phyloP scores from a whole-genome alignment of 805 yeast species.

The Yamadazyma sp. region DNA sequence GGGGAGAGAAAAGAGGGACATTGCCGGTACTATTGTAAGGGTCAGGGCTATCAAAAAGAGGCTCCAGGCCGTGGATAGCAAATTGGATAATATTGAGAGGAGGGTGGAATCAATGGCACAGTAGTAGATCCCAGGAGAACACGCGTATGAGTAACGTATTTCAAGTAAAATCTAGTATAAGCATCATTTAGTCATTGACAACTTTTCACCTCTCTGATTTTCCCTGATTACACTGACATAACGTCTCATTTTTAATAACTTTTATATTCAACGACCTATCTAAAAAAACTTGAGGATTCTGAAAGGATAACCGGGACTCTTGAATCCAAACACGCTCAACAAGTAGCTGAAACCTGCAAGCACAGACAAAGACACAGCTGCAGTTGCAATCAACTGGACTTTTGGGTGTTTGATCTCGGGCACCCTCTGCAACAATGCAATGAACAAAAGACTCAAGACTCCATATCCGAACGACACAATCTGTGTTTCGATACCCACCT shows the following conservation, averaged over 20 bases:
- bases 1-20: constrained; percentile 14
- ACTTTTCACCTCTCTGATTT: too few relatives aligned
- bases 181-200: too few relatives aligned
- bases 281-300: constrained; percentile 33
- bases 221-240: too few relatives aligned
- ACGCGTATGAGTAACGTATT: too few relatives aligned
- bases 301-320: constrained; percentile 78
- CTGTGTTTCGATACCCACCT: constrained; percentile 88
- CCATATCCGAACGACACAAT: constrained; percentile 75
- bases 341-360: constrained; percentile 63
- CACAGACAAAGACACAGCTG: constrained; percentile 43
- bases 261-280: neutral
- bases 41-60: constrained; percentile 33
- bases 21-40: constrained; percentile 20
- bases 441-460: constrained; percentile 55
- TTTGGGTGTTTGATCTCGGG: constrained; percentile 48
- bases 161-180: too few relatives aligned
- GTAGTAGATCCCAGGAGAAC: too few relatives aligned
- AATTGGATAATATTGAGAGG: constrained; percentile 37
- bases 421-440: constrained; percentile 57
- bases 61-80: constrained; percentile 25
- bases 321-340: constrained; percentile 64
- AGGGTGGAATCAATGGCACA: too few relatives aligned
- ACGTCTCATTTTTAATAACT: too few relatives aligned
- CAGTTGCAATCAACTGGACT: constrained; percentile 50